Evolutionary conservation across 2,329 filamentous ascomycete species (phyloP).

Genomic region (Cordyceps farinosa): DNA sequence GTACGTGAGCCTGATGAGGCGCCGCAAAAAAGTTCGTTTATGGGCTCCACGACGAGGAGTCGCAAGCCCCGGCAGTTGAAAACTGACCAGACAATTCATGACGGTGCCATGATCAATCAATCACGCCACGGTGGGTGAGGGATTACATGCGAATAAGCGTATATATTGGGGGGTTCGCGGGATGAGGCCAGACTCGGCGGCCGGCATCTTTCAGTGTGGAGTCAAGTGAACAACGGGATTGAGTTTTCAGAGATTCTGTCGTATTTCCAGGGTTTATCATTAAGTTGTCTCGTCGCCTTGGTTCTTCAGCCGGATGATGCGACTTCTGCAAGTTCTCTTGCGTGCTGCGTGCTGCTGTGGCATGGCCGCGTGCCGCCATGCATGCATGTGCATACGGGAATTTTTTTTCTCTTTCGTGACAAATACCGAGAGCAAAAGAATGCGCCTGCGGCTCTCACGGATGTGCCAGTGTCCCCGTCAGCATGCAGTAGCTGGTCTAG

Average conservation of each 20-base stretch:
- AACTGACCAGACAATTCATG: not conserved
- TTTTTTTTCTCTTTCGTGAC: not conserved
- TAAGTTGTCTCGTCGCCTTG: no score
- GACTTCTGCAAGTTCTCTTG: no score
- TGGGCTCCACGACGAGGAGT: not conserved
- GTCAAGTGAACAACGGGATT: not conserved
- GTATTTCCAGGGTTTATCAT: not conserved
- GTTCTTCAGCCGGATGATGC: no score
- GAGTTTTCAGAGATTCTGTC: not conserved
- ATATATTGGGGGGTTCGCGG: not conserved
- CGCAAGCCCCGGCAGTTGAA: not conserved
- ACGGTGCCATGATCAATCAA: not conserved
- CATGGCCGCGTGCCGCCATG: no score
- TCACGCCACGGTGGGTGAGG: not conserved
- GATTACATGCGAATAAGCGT: constrained; percentile 1
- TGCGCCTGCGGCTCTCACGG: not conserved
- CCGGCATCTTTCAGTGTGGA: not conserved
- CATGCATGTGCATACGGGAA: no score
- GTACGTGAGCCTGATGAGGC: no score
- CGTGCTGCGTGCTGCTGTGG: no score
- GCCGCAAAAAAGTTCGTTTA: not conserved
- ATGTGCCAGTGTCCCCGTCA: not conserved
- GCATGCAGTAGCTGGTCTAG: not conserved
- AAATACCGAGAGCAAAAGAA: not conserved
- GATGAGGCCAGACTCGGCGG: not conserved